Conservation (phyloP, 2,329 filamentous ascomycete species). For the Ophiostoma populinum region DNA sequence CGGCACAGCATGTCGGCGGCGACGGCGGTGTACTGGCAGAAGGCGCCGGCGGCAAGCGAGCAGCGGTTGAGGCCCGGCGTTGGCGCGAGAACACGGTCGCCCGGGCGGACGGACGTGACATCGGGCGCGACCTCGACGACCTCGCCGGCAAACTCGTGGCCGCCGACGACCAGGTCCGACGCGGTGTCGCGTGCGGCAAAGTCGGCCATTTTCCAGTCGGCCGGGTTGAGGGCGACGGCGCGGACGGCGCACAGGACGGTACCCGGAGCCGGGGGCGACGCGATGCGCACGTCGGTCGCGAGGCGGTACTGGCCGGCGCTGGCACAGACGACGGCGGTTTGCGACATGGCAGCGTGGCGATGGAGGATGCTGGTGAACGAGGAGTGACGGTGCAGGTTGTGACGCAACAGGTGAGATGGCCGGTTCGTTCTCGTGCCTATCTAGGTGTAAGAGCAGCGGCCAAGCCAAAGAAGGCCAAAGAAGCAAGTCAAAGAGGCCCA, state of each 20-base stretch:
- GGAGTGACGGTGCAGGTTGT: too few species aligned
- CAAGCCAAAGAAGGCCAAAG: too few species aligned
- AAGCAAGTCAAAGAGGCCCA: too few species aligned
- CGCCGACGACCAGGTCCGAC: conserved; percentile 12
- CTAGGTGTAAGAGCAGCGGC: too few species aligned
- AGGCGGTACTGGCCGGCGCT: conserved; percentile 7
- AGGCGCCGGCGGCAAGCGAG: conserved; percentile 10
- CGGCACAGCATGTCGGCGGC: conserved; percentile 6
- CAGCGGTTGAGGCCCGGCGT: conserved; percentile 7
- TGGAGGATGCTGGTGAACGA: too few species aligned
- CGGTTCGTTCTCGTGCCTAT: too few species aligned
- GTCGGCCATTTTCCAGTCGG: conserved; percentile 17
- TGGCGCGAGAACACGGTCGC: conserved; percentile 11
- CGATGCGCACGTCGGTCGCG: conserved; percentile 3
- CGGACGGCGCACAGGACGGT: conserved; percentile 6
- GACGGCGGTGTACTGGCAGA: conserved; percentile 12
- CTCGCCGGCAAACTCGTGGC: conserved; percentile 16
- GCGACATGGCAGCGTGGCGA: not conserved
- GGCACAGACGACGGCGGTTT: conserved; percentile 6
- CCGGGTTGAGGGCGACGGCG: conserved; percentile 18
- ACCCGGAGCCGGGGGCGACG: conserved; percentile 1
- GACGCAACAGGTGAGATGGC: too few species aligned
- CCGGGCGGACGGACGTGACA: conserved; percentile 4
- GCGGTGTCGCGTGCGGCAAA: conserved; percentile 11
- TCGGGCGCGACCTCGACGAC: conserved; percentile 13